Evolutionary conservation across 2,329 filamentous ascomycete species (phyloP).

Genomic region (Aspergillus sp.): DNA sequence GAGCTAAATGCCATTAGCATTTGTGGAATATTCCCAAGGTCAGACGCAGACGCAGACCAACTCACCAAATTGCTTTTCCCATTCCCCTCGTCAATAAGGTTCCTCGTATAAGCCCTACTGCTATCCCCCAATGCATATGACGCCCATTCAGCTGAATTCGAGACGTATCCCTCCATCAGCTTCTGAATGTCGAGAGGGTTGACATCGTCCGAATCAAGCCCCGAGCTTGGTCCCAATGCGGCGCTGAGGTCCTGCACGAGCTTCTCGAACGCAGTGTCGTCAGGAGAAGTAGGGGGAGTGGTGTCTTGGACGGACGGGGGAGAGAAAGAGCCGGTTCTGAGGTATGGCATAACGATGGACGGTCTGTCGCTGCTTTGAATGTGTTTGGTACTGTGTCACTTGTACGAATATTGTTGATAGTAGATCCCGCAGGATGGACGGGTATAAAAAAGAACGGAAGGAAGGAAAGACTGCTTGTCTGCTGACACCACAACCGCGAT

Average conservation of each 20-base stretch:
- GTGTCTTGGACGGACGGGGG: constrained; percentile 4
- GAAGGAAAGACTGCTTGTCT: neutral
- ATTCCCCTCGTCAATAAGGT: constrained; percentile 84
- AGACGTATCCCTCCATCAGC: constrained; percentile 68
- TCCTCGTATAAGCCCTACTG: constrained; percentile 69
- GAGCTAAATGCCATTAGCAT: constrained; percentile 47
- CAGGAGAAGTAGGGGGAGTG: constrained; percentile 2
- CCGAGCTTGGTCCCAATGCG: constrained; percentile 70
- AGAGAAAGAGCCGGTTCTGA: constrained; percentile 14
- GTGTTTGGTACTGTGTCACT: neutral
- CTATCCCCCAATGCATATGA: constrained; percentile 66
- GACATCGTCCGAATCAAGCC: constrained; percentile 72
- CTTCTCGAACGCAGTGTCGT: constrained; percentile 48
- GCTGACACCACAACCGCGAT: neutral
- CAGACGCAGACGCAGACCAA: constrained; percentile 5
- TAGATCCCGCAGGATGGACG: neutral
- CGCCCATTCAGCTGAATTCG: constrained; percentile 61
- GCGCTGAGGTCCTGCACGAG: constrained; percentile 67
- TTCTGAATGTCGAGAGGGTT: constrained; percentile 62
- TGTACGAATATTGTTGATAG: too few species aligned
- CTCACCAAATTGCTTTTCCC: constrained; percentile 66
- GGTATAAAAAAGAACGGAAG: neutral
- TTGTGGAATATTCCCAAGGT: too few species aligned
- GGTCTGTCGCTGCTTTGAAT: neutral
- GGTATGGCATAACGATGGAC: constrained; percentile 25